phyloP scores from a whole-genome alignment of 768 basidiomycete species.

The Lactarius indigo region DNA sequence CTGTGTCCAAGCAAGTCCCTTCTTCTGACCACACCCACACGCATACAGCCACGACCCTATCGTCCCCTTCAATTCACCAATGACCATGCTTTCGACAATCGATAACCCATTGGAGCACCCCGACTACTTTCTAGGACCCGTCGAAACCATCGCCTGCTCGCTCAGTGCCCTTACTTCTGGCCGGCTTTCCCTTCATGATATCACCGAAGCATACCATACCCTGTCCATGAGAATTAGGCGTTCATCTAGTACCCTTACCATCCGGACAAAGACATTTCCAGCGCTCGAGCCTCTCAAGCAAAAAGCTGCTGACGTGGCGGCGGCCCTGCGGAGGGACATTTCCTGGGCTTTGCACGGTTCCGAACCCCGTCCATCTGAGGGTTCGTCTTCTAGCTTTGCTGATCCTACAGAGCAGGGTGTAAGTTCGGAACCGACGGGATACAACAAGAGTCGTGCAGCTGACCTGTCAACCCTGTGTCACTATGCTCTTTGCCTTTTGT shows the following conservation, averaged over 20 bases:
- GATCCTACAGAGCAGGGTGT: neutral
- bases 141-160: slow-evolving; percentile 21
- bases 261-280: neutral
- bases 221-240: slow-evolving; percentile 17
- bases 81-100: neutral
- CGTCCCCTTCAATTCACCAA: neutral
- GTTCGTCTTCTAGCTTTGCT: neutral
- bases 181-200: slow-evolving; percentile 14
- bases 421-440: neutral
- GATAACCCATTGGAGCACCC: slow-evolving; percentile 9
- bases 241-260: neutral
- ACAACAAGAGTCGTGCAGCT: neutral
- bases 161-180: neutral
- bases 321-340: slow-evolving; percentile 17
- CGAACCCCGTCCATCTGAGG: neutral
- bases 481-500: slow-evolving; percentile 17
- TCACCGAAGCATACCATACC: slow-evolving; percentile 17
- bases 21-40: neutral
- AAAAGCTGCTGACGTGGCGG: slow-evolving; percentile 1
- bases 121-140: slow-evolving; percentile 12
- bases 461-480: slow-evolving; percentile 13
- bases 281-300: slow-evolving; percentile 9
- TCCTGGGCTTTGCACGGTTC: neutral
- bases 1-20: neutral
- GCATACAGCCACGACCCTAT: neutral